These are phyloP conservation scores for Colletotrichum tropicicola DNA, from an alignment of 2,329 filamentous ascomycete genomes.

Conservation along the genomic window DNA sequence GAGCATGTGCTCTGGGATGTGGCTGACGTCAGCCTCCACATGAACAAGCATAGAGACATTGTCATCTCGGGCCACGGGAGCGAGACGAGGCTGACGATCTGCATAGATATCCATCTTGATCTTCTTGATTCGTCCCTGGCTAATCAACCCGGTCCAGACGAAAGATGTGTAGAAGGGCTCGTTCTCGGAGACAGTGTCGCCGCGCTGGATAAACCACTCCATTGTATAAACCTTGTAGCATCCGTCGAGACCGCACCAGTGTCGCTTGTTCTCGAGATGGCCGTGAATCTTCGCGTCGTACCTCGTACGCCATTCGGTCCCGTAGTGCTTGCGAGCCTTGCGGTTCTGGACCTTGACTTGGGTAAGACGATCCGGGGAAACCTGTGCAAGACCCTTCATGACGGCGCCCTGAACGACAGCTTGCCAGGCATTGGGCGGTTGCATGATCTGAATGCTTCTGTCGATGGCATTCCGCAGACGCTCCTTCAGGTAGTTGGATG, in stretches of 20 bases:
- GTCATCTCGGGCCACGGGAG: conserved; percentile 45
- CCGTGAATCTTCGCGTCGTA: conserved; percentile 78
- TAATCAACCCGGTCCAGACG: conserved; percentile 42
- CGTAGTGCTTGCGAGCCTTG: conserved; percentile 80
- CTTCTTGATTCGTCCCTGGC: conserved; percentile 41
- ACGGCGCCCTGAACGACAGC: conserved; percentile 61
- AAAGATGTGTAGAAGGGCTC: conserved; percentile 45
- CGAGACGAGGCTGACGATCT: conserved; percentile 38
- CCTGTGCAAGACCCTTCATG: conserved; percentile 54
- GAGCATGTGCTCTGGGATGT: conserved; percentile 48
- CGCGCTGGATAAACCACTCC: conserved; percentile 53
- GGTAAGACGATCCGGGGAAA: conserved; percentile 42
- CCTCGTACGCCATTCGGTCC: conserved; percentile 82
- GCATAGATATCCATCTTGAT: conserved; percentile 47
- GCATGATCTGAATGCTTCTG: conserved; percentile 50
- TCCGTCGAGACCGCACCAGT: conserved; percentile 48
- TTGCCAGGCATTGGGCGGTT: conserved; percentile 58
- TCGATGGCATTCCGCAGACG: conserved; percentile 47
- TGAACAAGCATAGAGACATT: conserved; percentile 46
- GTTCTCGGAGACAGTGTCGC: conserved; percentile 50
- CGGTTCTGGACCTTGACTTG: conserved; percentile 54
- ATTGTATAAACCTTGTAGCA: conserved; percentile 49
- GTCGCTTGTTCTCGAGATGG: conserved; percentile 42
- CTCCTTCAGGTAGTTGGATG: conserved; percentile 53
- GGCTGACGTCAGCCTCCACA: conserved; percentile 49